These are phyloP conservation scores for Tolypocladium ovalisporum DNA, from an alignment of 2,329 filamentous ascomycete species.

Conservation along the genomic window DNA sequence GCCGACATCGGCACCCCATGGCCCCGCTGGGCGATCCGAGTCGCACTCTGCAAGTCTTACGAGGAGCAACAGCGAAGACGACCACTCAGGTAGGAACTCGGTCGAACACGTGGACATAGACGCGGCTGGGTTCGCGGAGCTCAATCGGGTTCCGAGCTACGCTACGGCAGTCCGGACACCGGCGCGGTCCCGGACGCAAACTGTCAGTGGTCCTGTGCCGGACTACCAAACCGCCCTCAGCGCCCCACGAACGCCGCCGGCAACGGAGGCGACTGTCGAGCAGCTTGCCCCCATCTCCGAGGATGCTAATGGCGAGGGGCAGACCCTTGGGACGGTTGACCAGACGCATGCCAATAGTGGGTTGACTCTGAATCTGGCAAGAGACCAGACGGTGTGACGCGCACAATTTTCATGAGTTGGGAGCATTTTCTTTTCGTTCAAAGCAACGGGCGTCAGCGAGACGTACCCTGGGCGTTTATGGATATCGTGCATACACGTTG, in stretches of 20 bases:
- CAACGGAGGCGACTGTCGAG: slow-evolving; percentile 17
- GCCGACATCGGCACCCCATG: slow-evolving; percentile 26
- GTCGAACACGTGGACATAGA: slow-evolving; percentile 46
- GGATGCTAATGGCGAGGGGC: slow-evolving; percentile 12
- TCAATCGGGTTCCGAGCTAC: slow-evolving; percentile 70
- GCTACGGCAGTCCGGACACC: slow-evolving; percentile 60
- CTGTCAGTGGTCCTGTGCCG: slow-evolving; percentile 43
- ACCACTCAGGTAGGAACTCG: slow-evolving; percentile 40
- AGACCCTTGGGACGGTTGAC: neutral
- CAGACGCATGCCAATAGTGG: neutral
- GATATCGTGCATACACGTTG: neutral
- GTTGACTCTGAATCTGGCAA: neutral
- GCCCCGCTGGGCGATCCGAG: slow-evolving; percentile 26
- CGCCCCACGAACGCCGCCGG: slow-evolving; percentile 37
- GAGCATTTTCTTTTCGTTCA: neutral
- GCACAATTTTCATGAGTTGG: neutral
- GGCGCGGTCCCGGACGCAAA: slow-evolving; percentile 39
- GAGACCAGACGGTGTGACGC: neutral
- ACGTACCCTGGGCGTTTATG: neutral
- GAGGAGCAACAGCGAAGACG: slow-evolving; percentile 41
- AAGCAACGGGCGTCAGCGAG: neutral
- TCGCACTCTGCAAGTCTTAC: slow-evolving; percentile 36
- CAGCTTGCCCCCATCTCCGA: slow-evolving; percentile 21
- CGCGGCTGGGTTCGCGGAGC: slow-evolving; percentile 49
- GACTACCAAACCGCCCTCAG: slow-evolving; percentile 55